Conservation (phyloP, 495 filamentous ascomycete species). For the Bacidia rubella region DNA sequence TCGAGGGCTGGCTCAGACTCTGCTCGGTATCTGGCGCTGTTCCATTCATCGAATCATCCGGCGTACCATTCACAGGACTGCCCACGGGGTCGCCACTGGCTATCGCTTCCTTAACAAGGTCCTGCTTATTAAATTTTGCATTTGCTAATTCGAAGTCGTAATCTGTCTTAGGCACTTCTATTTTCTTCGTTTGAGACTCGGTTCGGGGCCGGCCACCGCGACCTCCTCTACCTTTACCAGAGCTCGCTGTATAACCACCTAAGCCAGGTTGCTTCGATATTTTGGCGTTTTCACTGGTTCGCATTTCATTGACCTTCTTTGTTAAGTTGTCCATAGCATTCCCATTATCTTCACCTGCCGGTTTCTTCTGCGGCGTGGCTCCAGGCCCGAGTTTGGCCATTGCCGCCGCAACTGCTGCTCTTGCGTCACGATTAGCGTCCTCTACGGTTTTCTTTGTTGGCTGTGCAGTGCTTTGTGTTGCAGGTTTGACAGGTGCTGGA, state of each 20-base stretch:
- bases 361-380: constrained; percentile 31
- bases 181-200: constrained; percentile 41
- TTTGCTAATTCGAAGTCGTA: constrained; percentile 91
- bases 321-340: constrained; percentile 61
- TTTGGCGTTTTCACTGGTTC: constrained; percentile 39
- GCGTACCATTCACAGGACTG: constrained; percentile 33
- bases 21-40: constrained; percentile 23
- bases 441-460: constrained; percentile 29
- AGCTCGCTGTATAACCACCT: constrained; percentile 38
- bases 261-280: constrained; percentile 30
- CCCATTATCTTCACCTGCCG: constrained; percentile 22
- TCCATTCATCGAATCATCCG: constrained; percentile 19
- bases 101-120: constrained; percentile 83
- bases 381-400: constrained; percentile 70
- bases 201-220: constrained; percentile 40
- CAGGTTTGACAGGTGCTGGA: constrained; percentile 18
- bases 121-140: constrained; percentile 96
- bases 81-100: constrained; percentile 55
- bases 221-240: constrained; percentile 39
- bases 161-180: constrained; percentile 78
- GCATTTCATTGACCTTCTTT: constrained; percentile 79
- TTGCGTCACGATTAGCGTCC: constrained; percentile 71
- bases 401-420: constrained; percentile 73
- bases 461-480: constrained; percentile 10
- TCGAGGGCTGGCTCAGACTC: constrained; percentile 27